Base-by-base conservation (phyloP, 73 alveolate species). In the Halteria grandinella region DNA sequence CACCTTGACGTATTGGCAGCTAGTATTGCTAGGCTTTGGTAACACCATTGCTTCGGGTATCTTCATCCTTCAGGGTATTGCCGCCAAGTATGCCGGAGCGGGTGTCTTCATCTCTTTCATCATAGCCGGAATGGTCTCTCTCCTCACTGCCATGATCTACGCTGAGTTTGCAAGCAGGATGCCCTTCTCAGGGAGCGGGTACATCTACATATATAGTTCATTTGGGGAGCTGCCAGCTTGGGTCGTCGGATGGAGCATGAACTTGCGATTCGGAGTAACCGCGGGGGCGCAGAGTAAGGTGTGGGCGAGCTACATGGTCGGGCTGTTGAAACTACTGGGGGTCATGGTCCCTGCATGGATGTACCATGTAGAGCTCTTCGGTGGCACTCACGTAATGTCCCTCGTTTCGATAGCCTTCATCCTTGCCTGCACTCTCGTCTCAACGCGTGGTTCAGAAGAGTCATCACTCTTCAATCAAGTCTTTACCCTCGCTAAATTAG, bases 191-290 rank as follows among this genome's bases (percentile, higher is more conserved):
- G 90, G 90, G 11, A 69, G 85, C 1, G 66, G 76, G 32, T 79
- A 79, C 33, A 8, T 62, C 1, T 79, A 45, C 53, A 55, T 41
- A 28, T 79, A 79, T 23, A 2, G 49, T 32, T 39, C 77, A 0
- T 37, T 79, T 29, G 90, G 90, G 21, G 90, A 79, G 41, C 71
- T 79, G 0, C 78, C 83, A 3, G 90, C 59, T 8, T 59, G 71
- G 62, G 32, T 79, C 50, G 41, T 53, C 21, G 90, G 90, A 1
- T 63, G 83, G 83, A 53, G 53, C 49, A 2, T 79, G 54, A 43
- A 43, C n/a, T 20, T 79, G 34, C 54, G 83, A 55, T 79, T 69
- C 53, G 90, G 81, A 1, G 44, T 79, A 8, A 39, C 62, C n/a
- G 77, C 69, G n/a, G 90, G 79, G 10, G 71, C 79, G 1, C 18